These are phyloP conservation scores for Suillus hirtellus DNA, from an alignment of 768 basidiomycete species.

Conservation along the genomic window DNA sequence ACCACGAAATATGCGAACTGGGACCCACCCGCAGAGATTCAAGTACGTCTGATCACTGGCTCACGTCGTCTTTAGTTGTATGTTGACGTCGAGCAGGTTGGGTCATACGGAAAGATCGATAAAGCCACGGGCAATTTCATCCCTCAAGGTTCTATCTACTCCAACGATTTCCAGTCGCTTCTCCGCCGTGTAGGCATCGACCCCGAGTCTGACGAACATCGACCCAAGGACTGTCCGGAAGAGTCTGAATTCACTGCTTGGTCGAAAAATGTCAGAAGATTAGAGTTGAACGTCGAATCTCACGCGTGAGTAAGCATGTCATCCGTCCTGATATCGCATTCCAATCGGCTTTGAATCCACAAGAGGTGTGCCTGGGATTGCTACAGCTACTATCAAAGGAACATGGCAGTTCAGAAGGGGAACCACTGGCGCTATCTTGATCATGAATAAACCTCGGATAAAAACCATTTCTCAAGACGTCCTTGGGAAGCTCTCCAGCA, in stretches of 20 bases:
- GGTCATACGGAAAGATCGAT: not conserved
- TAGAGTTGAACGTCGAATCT: not conserved
- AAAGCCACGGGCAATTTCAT: not conserved
- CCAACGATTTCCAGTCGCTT: not conserved
- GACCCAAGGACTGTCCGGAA: not conserved
- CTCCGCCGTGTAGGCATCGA: not conserved
- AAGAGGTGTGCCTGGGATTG: constrained; percentile 2
- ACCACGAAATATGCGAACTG: constrained; percentile 3
- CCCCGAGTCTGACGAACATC: not conserved
- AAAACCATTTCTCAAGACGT: not conserved
- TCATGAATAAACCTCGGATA: constrained; percentile 6
- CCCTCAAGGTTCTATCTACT: not conserved
- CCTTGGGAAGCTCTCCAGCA: not conserved
- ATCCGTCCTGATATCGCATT: not conserved
- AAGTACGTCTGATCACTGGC: not conserved
- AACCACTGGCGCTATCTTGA: constrained; percentile 1
- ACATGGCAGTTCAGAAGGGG: constrained; percentile 6
- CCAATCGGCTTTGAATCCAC: not conserved
- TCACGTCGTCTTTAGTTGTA: not conserved
- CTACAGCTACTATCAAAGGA: not conserved
- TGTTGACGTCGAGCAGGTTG: not conserved
- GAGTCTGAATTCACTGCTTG: constrained; percentile 2
- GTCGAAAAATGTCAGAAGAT: constrained; percentile 1
- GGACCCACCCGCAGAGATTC: constrained; percentile 4
- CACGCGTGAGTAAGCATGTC: not conserved